phyloP scores from a whole-genome alignment of 768 basidiomycete genomes.

The Galerina marginata region DNA sequence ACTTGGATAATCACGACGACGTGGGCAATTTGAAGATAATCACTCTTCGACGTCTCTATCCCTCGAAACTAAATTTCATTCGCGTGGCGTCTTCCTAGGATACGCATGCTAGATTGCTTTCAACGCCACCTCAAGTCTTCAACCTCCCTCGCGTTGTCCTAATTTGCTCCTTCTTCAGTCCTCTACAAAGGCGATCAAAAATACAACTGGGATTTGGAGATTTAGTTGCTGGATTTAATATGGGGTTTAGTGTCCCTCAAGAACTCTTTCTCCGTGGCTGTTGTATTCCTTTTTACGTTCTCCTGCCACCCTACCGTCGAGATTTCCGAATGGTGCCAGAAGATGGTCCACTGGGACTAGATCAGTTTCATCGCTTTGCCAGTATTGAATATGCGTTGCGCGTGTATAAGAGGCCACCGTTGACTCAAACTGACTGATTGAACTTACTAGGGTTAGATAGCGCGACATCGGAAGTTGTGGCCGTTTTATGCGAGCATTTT shows the following conservation, averaged over 20 bases:
- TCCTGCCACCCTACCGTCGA: conserved; percentile 18
- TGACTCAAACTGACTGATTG: not conserved
- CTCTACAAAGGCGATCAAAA: conserved; percentile 1
- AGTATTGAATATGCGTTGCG: not conserved
- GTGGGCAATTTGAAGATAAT: conserved; percentile 9
- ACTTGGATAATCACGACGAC: conserved; percentile 6
- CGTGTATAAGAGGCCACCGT: not conserved
- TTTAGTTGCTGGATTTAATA: not conserved
- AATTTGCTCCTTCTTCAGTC: not conserved
- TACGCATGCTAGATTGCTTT: conserved; percentile 20
- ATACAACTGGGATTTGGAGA: not conserved
- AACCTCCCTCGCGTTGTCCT: conserved; percentile 4
- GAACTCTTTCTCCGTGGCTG: conserved; percentile 7
- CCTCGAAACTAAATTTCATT: conserved; percentile 23
- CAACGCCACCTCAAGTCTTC: conserved; percentile 24
- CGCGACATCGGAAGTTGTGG: too few relatives aligned
- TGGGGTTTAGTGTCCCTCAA: not conserved
- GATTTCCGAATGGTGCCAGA: conserved; percentile 1
- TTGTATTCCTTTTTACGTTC: conserved; percentile 18
- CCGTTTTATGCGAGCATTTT: too few relatives aligned
- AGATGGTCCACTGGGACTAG: not conserved
- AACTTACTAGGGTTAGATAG: too few relatives aligned
- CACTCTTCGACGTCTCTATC: conserved; percentile 10
- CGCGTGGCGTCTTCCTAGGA: conserved; percentile 20
- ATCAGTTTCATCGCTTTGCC: not conserved